phyloP scores from a whole-genome alignment of 2,329 filamentous ascomycete genomes.

The Dactylellina drechsleri region DNA sequence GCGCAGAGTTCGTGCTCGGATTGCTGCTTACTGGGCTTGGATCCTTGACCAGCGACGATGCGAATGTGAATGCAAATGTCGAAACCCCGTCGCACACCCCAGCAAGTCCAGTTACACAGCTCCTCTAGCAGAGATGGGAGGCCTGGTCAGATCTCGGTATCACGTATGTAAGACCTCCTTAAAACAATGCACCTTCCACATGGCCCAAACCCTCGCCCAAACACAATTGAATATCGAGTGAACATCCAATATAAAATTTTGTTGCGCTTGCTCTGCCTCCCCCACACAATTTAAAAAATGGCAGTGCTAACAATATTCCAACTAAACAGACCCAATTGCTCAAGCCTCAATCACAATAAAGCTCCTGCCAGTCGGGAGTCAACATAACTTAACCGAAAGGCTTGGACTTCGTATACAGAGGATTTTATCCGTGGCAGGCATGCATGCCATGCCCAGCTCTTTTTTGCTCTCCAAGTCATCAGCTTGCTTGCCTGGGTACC shows the following conservation, averaged over 20 bases:
- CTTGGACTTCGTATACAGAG: slow-evolving; percentile 44
- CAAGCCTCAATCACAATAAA: slow-evolving; percentile 50
- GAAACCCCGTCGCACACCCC: slow-evolving; percentile 15
- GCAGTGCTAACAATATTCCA: slow-evolving; percentile 42
- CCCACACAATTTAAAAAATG: slow-evolving; percentile 53
- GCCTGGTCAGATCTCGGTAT: slow-evolving; percentile 54
- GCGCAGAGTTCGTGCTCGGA: slow-evolving; percentile 34
- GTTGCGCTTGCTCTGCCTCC: slow-evolving; percentile 43
- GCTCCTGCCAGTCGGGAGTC: slow-evolving; percentile 24
- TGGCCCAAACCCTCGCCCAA: slow-evolving; percentile 48
- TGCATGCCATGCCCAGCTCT: background rate
- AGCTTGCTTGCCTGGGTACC: background rate
- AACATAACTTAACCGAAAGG: slow-evolving; percentile 51
- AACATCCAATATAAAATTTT: slow-evolving; percentile 12
- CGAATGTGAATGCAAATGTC: slow-evolving; percentile 26
- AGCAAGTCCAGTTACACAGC: slow-evolving; percentile 42
- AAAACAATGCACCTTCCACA: slow-evolving; percentile 55
- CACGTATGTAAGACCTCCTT: slow-evolving; percentile 55
- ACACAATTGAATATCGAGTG: background rate
- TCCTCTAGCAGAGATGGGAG: slow-evolving; percentile 38
- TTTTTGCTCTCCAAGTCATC: too few relatives aligned
- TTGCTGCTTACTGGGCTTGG: slow-evolving; percentile 53
- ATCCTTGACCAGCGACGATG: slow-evolving; percentile 40
- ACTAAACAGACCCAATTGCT: slow-evolving; percentile 23
- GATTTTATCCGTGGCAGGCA: slow-evolving; percentile 45